Evolutionary conservation across 371 early-diverging fungal genomes (phyloP).

Genomic region (Parasitella parasitica): DNA sequence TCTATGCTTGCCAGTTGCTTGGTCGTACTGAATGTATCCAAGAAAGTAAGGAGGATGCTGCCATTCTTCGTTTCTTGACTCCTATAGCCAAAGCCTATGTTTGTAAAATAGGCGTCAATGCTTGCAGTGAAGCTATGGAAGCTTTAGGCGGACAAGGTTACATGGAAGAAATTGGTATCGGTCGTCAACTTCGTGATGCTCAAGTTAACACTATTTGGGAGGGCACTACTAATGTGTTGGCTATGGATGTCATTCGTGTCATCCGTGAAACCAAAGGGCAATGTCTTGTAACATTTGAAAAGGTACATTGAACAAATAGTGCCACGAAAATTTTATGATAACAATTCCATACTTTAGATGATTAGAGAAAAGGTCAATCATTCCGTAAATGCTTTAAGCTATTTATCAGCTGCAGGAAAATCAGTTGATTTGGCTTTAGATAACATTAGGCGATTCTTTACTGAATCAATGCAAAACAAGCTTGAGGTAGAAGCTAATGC

Average conservation of each 20-base stretch:
- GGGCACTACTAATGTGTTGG: slow-evolving; percentile 68
- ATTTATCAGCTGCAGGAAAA: slow-evolving; percentile 23
- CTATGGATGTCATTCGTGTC: slow-evolving; percentile 66
- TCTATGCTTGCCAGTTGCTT: slow-evolving; percentile 56
- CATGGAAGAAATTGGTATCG: slow-evolving; percentile 71
- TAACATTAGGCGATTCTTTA: slow-evolving; percentile 14
- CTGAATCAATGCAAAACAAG: neutral
- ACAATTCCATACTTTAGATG: neutral
- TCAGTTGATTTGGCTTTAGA: slow-evolving; percentile 24
- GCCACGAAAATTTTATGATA: neutral
- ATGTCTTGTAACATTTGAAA: slow-evolving; percentile 33
- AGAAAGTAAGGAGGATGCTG: slow-evolving; percentile 26
- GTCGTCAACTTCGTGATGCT: slow-evolving; percentile 58
- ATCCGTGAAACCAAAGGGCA: slow-evolving; percentile 49
- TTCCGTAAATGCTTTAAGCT: neutral
- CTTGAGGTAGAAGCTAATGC: slow-evolving; percentile 44
- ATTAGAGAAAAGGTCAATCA: slow-evolving; percentile 2
- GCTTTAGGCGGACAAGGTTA: slow-evolving; percentile 72
- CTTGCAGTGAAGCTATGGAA: slow-evolving; percentile 62
- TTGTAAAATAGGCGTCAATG: slow-evolving; percentile 49
- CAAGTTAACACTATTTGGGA: slow-evolving; percentile 75
- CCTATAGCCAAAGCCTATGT: slow-evolving; percentile 65
- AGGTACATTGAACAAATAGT: slow-evolving; percentile 24
- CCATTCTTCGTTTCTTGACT: slow-evolving; percentile 61
- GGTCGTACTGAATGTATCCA: slow-evolving; percentile 50